Evolutionary conservation across 305 asterid genomes (phyloP).

Genomic region (Fraxinus ornus): DNA sequence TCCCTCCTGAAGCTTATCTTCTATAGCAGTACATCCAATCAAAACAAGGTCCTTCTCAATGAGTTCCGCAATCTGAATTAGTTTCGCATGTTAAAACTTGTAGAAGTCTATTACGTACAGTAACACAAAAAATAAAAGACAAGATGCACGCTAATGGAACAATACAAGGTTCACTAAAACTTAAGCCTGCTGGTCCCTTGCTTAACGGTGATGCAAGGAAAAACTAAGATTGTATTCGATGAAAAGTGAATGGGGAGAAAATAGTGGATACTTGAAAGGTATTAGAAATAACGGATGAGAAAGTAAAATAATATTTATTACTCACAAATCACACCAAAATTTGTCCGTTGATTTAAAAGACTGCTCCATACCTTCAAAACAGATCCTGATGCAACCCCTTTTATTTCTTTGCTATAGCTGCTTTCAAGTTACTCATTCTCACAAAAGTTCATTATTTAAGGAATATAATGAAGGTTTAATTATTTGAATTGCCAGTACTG

Average conservation of each 20-base stretch:
- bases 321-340: background rate
- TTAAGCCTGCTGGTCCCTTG: background rate
- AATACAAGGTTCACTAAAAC: slow-evolving; percentile 4
- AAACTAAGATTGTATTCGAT: background rate
- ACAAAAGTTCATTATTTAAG: background rate
- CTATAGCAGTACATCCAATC: slow-evolving; percentile 99
- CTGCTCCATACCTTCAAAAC: background rate
- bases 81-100: slow-evolving; percentile 14
- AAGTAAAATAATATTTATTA: background rate
- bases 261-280: background rate
- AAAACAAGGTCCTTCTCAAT: slow-evolving; percentile 86
- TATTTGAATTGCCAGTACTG: background rate
- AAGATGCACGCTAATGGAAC: background rate
- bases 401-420: background rate
- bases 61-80: slow-evolving; percentile 79
- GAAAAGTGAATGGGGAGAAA: background rate
- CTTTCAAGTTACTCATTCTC: background rate
- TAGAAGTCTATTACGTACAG: slow-evolving; percentile 4
- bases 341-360: background rate
- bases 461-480: background rate
- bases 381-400: background rate
- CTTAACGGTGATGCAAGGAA: background rate
- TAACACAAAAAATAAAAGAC: slow-evolving; percentile 19
- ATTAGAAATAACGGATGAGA: background rate
- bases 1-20: slow-evolving; percentile 99